phyloP scores from a whole-genome alignment of 768 basidiomycete species.

The Mrakia gelida region DNA sequence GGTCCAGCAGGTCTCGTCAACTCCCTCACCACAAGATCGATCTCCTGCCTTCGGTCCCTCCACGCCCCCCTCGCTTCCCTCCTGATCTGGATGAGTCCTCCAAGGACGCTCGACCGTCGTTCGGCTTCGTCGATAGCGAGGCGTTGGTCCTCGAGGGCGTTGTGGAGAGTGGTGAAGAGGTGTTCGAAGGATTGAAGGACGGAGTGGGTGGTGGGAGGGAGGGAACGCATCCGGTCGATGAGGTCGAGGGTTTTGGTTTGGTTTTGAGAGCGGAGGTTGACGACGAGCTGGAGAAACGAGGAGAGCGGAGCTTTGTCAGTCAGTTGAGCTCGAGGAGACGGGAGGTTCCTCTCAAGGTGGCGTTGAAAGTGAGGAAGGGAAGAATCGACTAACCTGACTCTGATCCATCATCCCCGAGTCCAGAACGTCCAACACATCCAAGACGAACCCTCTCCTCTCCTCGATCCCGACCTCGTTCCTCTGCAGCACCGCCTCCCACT shows the following conservation, averaged over 20 bases:
- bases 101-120: constrained; percentile 25
- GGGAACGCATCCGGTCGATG: constrained; percentile 4
- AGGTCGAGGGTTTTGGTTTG: constrained; percentile 8
- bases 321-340: not conserved
- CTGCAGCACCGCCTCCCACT: constrained; percentile 31
- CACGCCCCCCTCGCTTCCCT: constrained; percentile 22
- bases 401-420: constrained; percentile 18
- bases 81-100: constrained; percentile 16
- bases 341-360: no score
- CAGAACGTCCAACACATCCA: constrained; percentile 31
- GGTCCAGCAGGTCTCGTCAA: constrained; percentile 7
- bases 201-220: constrained; percentile 27
- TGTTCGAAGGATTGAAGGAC: constrained; percentile 29
- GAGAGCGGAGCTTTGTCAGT: no score
- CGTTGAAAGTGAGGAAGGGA: no score
- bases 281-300: constrained; percentile 15
- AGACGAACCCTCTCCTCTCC: constrained; percentile 28
- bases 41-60: constrained; percentile 27
- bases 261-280: constrained; percentile 19
- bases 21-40: constrained; percentile 27
- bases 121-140: constrained; percentile 27
- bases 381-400: not conserved
- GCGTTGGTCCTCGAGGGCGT: constrained; percentile 29
- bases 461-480: constrained; percentile 32
- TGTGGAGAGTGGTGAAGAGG: constrained; percentile 28